Evolutionary conservation across 352 stramenopile genomes (phyloP), one percentile per base, ranked within the genome.

Genomic region (Phytophthora sansomeana): DNA sequence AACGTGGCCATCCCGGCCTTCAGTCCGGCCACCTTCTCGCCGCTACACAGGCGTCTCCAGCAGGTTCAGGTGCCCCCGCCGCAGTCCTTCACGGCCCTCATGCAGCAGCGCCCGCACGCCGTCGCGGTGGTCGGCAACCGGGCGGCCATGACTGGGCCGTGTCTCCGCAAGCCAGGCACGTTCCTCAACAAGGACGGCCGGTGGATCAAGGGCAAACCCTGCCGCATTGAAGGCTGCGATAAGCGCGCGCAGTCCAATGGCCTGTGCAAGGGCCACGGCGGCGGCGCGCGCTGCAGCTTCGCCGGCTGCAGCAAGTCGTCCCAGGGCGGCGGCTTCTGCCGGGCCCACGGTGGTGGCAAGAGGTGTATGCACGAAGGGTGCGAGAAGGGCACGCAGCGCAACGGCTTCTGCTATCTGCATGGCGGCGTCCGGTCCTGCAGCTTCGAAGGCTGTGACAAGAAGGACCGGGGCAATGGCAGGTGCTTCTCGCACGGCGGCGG

Each of bases 141-240:
- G 28, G 39, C 73, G 33, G 60, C 69, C n/a, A 67, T 68, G 38
- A 58, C 47, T 14, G 68, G 75, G 33, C 73, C 82, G 29, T 84
- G 79, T 47, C 67, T 85, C 9, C 83, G 85, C 57, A 90, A 91
- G 51, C 83, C 85, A 3, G 85, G 85, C 28, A 94, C 85, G n/a
- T 94, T 94, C 69, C 72, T 94, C 10, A 94, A 94, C 72, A 94
- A 94, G 78, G 85, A 94, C 62, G 85, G 85, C n/a, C 85, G 85
- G 2, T 94, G 85, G 85, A 93, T 93, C 74, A 93, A 93, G 73
- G 85, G 85, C 72, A 94, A 94, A 66, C 83, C 82, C 8, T 94
- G 85, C 67, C 81, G 79, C 49, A 85, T 88, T 65, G 74, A 84
- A 58, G 72, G 73, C 16, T 93, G 85, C 50, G 83, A 92, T 53